Evolutionary conservation across 2,329 filamentous ascomycete genomes (phyloP), one percentile per base, ranked within the genome.

Genomic region (Grosmannia serpens): DNA sequence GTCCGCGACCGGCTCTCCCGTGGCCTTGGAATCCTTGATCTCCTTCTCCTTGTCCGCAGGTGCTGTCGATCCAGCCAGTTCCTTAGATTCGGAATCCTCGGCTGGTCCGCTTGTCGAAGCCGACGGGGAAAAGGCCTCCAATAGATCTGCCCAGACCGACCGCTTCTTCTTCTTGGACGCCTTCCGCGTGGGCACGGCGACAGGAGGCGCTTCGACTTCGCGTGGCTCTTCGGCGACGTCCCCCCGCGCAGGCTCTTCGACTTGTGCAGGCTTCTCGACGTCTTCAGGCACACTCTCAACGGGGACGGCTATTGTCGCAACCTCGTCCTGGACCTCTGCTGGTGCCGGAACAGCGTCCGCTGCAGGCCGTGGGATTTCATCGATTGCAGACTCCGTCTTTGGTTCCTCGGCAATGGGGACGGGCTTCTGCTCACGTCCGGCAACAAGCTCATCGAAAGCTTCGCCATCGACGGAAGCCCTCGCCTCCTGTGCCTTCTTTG

Each of bases 21-120:
- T 50, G 41, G 67, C 67, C 62, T 71, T 71, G 27, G 67, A 64
- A 55, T 71, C 75, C 67, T 72, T 75, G 20, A 10, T 10, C 51
- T 68, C 71, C 56, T 65, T 67, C 6, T 15, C 54, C 73, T 73
- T 53, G 67, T 65, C 60, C 71, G 58, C 47, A 58, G 55, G 57
- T 27, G 49, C 44, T 44, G 58, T 58, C 41, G 13, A 15, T 13
- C 17, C 15, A 3, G 41, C 41, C 59, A 35, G 15, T 50, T 50
- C n/a, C 47, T 29, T 27, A 26, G 22, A 7, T 8, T 26, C 46
- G 46, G 11, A 22, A 26, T 10, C 20, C 17, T 27, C 26, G 15
- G 26, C 26, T 3, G 15, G 22, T 10, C 26, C 31, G 24, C 22
- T 46, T 41, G 22, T 20, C 8, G 51, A 26, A 38, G 20, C 54